Evolutionary conservation across 352 stramenopile genomes (phyloP).

Genomic region (Blastocystis sp.): DNA sequence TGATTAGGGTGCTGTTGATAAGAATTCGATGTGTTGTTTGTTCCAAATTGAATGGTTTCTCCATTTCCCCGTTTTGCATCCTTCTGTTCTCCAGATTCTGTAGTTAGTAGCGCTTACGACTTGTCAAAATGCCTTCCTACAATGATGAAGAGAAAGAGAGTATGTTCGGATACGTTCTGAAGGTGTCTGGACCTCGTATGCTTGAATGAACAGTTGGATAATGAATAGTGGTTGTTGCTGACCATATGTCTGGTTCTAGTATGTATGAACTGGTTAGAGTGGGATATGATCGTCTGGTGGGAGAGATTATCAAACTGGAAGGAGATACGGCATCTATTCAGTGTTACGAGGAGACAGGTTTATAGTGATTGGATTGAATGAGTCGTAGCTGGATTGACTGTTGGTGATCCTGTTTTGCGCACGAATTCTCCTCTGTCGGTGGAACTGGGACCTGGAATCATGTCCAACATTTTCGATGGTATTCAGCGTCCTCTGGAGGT

Average conservation of each 20-base stretch:
- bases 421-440: slow-evolving; percentile 93
- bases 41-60: background rate
- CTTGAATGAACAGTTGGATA: background rate
- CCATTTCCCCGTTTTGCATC: background rate
- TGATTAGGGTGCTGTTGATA: background rate
- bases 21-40: background rate
- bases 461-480: slow-evolving; percentile 99
- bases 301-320: slow-evolving; percentile 98
- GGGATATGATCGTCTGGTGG: slow-evolving; percentile 94
- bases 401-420: slow-evolving; percentile 91
- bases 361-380: slow-evolving; percentile 58
- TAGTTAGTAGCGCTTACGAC: background rate
- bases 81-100: background rate
- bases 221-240: slow-evolving; percentile 87
- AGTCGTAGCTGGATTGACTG: slow-evolving; percentile 77
- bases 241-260: slow-evolving; percentile 93
- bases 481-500: slow-evolving; percentile 95
- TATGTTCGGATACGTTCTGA: slow-evolving; percentile 97
- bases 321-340: slow-evolving; percentile 97
- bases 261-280: slow-evolving; percentile 94
- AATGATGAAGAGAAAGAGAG: slow-evolving; percentile 24
- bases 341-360: slow-evolving; percentile 64
- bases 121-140: background rate
- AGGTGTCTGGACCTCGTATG: slow-evolving; percentile 89
- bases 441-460: slow-evolving; percentile 96